Evolutionary conservation across 1,139 yeast species (phyloP).

Genomic region (Magnusiomyces fungicola): DNA sequence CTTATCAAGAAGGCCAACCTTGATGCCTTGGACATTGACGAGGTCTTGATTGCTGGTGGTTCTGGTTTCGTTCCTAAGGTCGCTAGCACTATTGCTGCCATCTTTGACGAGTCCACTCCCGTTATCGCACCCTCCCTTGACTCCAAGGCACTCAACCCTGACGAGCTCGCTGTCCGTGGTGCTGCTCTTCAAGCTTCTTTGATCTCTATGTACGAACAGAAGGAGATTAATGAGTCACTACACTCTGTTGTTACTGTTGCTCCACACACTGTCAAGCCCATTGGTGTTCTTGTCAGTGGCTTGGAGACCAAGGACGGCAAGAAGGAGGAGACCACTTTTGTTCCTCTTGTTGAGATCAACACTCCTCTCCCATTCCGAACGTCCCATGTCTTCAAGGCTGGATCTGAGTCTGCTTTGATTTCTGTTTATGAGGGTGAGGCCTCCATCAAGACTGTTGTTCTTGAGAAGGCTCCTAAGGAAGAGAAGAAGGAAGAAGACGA

Average conservation of each 20-base stretch:
- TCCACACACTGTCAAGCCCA: constrained; percentile 75
- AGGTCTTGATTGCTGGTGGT: constrained; percentile 91
- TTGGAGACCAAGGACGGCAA: constrained; percentile 38
- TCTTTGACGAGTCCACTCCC: constrained; percentile 73
- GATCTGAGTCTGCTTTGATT: constrained; percentile 52
- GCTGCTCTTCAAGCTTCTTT: constrained; percentile 95
- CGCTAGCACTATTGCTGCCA: constrained; percentile 59
- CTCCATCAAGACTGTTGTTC: constrained; percentile 66
- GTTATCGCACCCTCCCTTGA: constrained; percentile 73
- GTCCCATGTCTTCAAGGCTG: constrained; percentile 56
- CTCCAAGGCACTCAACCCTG: constrained; percentile 75
- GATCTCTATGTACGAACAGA: constrained; percentile 75
- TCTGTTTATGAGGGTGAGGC: constrained; percentile 81
- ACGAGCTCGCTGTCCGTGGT: constrained; percentile 88
- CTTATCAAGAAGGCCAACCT: constrained; percentile 76
- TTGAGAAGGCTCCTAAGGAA: constrained; percentile 54
- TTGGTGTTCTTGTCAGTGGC: constrained; percentile 72
- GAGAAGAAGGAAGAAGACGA: constrained; percentile 48
- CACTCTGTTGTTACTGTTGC: constrained; percentile 85
- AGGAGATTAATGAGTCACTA: constrained; percentile 76
- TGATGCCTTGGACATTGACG: constrained; percentile 81
- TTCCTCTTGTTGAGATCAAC: constrained; percentile 69
- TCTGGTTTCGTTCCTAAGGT: constrained; percentile 88
- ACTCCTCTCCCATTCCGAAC: constrained; percentile 91
- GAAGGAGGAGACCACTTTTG: constrained; percentile 34